A percentile compares a stretch with the other conserved stretches of the same genome.
phyloP scores from a whole-genome alignment of 2,329 filamentous ascomycete species.

The Simplicillium aogashimaense region DNA sequence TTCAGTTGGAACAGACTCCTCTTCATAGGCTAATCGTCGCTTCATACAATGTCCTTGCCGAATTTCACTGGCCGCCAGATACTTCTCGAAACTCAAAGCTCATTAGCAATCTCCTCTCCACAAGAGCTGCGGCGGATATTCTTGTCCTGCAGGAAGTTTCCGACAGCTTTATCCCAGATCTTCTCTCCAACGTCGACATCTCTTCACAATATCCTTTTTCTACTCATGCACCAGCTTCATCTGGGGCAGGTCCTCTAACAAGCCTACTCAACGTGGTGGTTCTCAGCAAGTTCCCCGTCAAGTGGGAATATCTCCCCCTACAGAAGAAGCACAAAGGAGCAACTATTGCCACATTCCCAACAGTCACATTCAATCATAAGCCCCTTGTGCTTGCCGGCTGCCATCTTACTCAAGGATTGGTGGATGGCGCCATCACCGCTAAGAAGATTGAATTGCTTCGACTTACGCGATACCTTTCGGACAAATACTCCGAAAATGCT shows the following conservation, averaged over 20 bases:
- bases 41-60: slow-evolving; percentile 43
- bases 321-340: slow-evolving; percentile 47
- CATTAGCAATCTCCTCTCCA: slow-evolving; percentile 31
- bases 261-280: slow-evolving; percentile 52
- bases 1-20: neutral
- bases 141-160: slow-evolving; percentile 54
- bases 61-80: slow-evolving; percentile 36
- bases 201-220: slow-evolving; percentile 40
- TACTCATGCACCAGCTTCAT: slow-evolving; percentile 44
- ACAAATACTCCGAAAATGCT: slow-evolving; percentile 29
- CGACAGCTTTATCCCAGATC: slow-evolving; percentile 48
- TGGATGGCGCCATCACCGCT: slow-evolving; percentile 43
- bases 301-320: slow-evolving; percentile 45
- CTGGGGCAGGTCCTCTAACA: slow-evolving; percentile 42
- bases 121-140: slow-evolving; percentile 32
- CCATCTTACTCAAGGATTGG: slow-evolving; percentile 52
- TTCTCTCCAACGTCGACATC: slow-evolving; percentile 38
- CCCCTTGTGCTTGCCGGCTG: slow-evolving; percentile 41
- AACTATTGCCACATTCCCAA: slow-evolving; percentile 33
- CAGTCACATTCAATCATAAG: slow-evolving; percentile 12
- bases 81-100: slow-evolving; percentile 30
- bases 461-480: slow-evolving; percentile 34
- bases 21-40: slow-evolving; percentile 26
- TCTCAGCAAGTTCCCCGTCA: slow-evolving; percentile 44
- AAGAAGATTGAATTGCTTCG: slow-evolving; percentile 47